Evolutionary conservation across 805 yeast genomes (phyloP).

Genomic region (Blastobotrys robertii): DNA sequence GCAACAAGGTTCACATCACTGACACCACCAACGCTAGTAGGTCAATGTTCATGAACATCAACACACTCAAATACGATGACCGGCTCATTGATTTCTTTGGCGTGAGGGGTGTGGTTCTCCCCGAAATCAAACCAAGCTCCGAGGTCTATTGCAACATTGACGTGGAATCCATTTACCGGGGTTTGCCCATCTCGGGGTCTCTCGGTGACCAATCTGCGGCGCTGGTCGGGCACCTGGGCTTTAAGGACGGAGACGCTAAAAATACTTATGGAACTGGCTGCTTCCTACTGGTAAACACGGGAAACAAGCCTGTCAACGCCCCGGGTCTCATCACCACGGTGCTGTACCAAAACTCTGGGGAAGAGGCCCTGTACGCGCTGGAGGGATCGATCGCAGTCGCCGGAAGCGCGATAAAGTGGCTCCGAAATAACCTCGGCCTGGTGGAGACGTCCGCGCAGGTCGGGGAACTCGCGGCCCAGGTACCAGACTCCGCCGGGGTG

Average conservation of each 20-base stretch:
- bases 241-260: conserved; percentile 76
- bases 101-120: conserved; percentile 61
- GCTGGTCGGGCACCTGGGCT: conserved; percentile 83
- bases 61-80: conserved; percentile 64
- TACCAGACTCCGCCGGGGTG: conserved; percentile 77
- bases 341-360: conserved; percentile 78
- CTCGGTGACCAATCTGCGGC: conserved; percentile 94
- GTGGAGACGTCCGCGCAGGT: conserved; percentile 77
- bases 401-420: conserved; percentile 90
- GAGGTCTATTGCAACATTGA: conserved; percentile 66
- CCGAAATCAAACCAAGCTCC: conserved; percentile 70
- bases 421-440: conserved; percentile 78
- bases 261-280: conserved; percentile 97
- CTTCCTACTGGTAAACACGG: conserved; percentile 82
- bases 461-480: conserved; percentile 82
- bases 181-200: conserved; percentile 77
- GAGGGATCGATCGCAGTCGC: conserved; percentile 97
- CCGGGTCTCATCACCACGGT: conserved; percentile 85
- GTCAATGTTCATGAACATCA: conserved; percentile 80
- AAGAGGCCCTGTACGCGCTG: conserved; percentile 72
- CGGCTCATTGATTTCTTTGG: conserved; percentile 71
- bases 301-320: conserved; percentile 57
- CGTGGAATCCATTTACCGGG: conserved; percentile 44
- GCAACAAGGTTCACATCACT: conserved; percentile 60
- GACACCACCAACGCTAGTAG: conserved; percentile 90